Base-by-base conservation (phyloP, 106 monocot genomes). In the Triglochin maritima region DNA sequence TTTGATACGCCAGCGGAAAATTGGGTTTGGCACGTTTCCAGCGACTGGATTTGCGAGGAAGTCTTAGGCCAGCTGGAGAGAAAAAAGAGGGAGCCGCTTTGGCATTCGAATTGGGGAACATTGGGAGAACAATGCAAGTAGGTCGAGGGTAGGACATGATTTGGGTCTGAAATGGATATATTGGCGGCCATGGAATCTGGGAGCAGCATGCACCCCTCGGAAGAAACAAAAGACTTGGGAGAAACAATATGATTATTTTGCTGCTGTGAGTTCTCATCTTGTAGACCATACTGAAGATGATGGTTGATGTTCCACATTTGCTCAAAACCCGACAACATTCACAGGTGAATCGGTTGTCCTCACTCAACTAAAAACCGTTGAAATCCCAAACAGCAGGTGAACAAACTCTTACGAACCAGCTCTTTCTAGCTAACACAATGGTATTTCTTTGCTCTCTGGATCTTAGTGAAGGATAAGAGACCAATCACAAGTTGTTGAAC, bases 61-160 rank as follows among this genome's bases (percentile, higher is more conserved):
- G 17, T 53, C 49, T 62, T 63, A 3, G 68, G 59, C 4, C 44
- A 71, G 5, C 64, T 68, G 55, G 50, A 49, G 50, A 72, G 17
- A 9, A 59, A 11, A 6, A 67, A 69, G 69, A 14, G 53, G 56
- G 9, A 55, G 47, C 44, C 58, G 0, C 56, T 29, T 50, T 77
- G 77, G 52, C 65, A 59, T 9, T 82, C 76, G 16, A 76, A 70
- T 12, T 59, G 72, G 50, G 82, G 78, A 64, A 85, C 56, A 16
- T 72, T 78, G 76, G 65, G 70, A 84, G 17, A 81, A 81, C 2
- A 63, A 63, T 13, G 62, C 61, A 56, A 81, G 73, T 15, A 29
- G 29, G 58, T 64, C 10, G 83, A 78, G 69, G 76, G 73, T 3
- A 66, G 42, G 44, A 80, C 63, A 57, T 71, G 66, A 62, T 42